Evolutionary conservation across 2,329 filamentous ascomycete species (phyloP).

Genomic region (Neopestalotiopsis rosae): DNA sequence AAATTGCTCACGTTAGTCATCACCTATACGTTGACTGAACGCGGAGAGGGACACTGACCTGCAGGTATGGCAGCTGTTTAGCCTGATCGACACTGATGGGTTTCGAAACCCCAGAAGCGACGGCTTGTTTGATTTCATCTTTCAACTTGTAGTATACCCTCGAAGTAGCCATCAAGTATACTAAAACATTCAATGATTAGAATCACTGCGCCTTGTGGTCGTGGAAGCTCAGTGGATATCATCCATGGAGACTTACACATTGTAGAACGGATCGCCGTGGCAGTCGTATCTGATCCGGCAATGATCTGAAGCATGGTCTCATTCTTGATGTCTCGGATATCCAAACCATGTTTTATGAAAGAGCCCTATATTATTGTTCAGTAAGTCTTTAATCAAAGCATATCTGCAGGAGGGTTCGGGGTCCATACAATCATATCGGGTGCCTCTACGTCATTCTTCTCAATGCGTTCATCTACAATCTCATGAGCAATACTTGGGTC

Average conservation of each 20-base stretch:
- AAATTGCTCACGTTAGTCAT: not conserved
- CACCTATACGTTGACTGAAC: not conserved
- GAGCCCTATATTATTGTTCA: not conserved
- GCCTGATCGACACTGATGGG: conserved; percentile 19
- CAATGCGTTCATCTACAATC: conserved; percentile 5
- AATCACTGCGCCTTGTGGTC: accelerated
- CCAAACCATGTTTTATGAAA: conserved; percentile 14
- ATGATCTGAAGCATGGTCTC: conserved; percentile 11
- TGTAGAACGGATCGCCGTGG: conserved; percentile 16
- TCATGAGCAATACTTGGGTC: conserved; percentile 3
- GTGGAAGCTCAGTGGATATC: not conserved
- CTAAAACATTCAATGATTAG: not conserved
- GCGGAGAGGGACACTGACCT: not conserved
- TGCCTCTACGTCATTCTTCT: not conserved
- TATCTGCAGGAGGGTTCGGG: not conserved
- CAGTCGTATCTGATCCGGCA: conserved; percentile 19
- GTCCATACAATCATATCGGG: conserved; percentile 17
- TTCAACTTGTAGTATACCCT: conserved; percentile 17
- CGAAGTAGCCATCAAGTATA: conserved; percentile 14
- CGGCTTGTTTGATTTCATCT: conserved; percentile 10
- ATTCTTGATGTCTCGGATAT: not conserved
- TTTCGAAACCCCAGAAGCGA: conserved; percentile 10
- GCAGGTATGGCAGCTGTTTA: conserved; percentile 18
- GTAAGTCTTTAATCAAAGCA: not conserved
- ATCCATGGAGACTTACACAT: not conserved